Conservation (phyloP, 164 flowering plant genomes). For the Brasenia schreberi region DNA sequence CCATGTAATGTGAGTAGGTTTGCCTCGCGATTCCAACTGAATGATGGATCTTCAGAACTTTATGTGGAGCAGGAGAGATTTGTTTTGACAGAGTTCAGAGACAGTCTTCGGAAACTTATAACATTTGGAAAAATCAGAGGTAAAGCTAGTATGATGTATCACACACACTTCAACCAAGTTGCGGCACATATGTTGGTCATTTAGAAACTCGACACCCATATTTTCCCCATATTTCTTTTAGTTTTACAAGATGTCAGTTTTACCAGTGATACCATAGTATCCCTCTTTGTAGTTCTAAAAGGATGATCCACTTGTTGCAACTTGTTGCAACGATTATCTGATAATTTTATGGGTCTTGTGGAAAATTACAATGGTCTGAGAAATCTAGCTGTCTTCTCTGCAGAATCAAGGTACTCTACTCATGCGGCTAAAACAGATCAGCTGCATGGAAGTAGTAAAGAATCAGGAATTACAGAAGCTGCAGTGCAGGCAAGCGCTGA, state of each 20-base stretch:
- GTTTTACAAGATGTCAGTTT: too few relatives aligned
- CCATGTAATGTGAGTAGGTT: constrained; percentile 3
- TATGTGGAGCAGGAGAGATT: constrained; percentile 76
- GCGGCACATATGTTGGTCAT: too few relatives aligned
- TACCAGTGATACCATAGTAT: background rate
- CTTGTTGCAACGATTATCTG: background rate
- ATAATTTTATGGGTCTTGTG: background rate
- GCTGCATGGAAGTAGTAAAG: background rate
- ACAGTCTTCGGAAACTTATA: constrained; percentile 61
- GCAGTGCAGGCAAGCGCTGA: background rate
- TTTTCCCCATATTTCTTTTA: too few relatives aligned
- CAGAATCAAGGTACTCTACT: background rate
- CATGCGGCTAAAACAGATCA: background rate
- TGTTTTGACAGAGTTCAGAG: constrained; percentile 56
- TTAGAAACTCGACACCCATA: too few relatives aligned
- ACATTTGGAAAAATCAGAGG: constrained; percentile 76
- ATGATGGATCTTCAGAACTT: constrained; percentile 42
- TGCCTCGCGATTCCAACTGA: constrained; percentile 28
- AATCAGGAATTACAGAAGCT: background rate
- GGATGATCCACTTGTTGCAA: background rate
- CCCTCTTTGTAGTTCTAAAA: too few relatives aligned
- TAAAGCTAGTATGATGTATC: constrained; percentile 5
- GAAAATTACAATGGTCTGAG: background rate
- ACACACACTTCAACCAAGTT: too few relatives aligned
- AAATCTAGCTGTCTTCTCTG: background rate